Evolutionary conservation across 2,329 filamentous ascomycete species (phyloP).

Genomic region (Aspergillus neoniger): DNA sequence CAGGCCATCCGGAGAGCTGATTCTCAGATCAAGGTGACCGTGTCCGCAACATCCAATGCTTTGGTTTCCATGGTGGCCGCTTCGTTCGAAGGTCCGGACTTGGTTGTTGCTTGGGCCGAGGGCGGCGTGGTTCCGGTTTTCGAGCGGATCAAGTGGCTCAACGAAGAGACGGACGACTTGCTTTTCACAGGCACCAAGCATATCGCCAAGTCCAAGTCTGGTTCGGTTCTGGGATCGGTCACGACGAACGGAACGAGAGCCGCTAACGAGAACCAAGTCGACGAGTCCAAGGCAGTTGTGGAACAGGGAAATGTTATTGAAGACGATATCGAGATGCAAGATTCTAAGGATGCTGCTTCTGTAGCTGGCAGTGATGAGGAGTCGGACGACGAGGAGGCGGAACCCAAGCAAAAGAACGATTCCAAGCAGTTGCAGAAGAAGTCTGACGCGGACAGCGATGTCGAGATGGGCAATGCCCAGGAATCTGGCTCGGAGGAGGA

Average conservation of each 20-base stretch:
- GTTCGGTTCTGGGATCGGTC: slow-evolving; percentile 47
- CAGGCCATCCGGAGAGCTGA: slow-evolving; percentile 49
- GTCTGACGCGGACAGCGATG: slow-evolving; percentile 24
- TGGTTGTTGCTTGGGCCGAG: slow-evolving; percentile 52
- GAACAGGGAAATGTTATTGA: slow-evolving; percentile 51
- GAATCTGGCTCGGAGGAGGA: slow-evolving; percentile 37
- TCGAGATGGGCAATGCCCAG: slow-evolving; percentile 37
- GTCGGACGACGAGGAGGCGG: slow-evolving; percentile 23
- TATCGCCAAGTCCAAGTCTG: slow-evolving; percentile 47
- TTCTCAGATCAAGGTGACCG: slow-evolving; percentile 47
- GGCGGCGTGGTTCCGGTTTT: slow-evolving; percentile 54
- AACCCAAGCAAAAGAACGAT: slow-evolving; percentile 21
- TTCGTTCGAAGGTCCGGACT: slow-evolving; percentile 48
- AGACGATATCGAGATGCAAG: slow-evolving; percentile 45
- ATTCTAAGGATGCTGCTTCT: slow-evolving; percentile 38
- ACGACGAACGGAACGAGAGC: slow-evolving; percentile 57
- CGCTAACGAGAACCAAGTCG: slow-evolving; percentile 54
- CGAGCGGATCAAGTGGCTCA: slow-evolving; percentile 51
- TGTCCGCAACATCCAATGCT: slow-evolving; percentile 42
- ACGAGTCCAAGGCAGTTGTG: slow-evolving; percentile 60
- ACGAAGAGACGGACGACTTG: slow-evolving; percentile 47
- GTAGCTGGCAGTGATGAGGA: slow-evolving; percentile 28
- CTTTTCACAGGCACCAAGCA: slow-evolving; percentile 48
- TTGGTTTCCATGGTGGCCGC: slow-evolving; percentile 47
- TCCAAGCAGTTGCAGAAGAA: slow-evolving; percentile 21